Percentiles rank a stretch among this genome's conserved stretches.
Evolutionary conservation across 768 basidiomycete genomes (phyloP).

Genomic region (Clavaria fumosa): DNA sequence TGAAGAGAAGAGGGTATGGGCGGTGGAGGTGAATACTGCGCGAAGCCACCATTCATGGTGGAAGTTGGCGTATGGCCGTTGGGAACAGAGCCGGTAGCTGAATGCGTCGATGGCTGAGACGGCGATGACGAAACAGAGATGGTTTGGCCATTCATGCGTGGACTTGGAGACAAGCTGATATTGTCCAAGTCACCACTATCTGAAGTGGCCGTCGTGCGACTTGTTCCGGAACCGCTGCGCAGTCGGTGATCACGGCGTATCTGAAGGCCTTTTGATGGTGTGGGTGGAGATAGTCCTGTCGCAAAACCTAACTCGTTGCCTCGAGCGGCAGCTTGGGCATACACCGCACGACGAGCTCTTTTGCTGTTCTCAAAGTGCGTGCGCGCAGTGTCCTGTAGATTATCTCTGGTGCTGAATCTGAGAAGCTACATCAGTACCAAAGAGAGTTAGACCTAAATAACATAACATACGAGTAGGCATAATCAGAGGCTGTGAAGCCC

Average conservation of each 20-base stretch:
- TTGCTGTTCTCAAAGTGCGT: conserved; percentile 68
- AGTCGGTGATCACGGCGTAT: conserved; percentile 33
- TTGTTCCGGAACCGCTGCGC: conserved; percentile 71
- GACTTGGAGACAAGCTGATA: conserved; percentile 23
- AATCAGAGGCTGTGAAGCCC: conserved; percentile 85
- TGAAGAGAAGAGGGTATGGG: conserved; percentile 22
- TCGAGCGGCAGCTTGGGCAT: conserved; percentile 55
- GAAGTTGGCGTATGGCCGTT: conserved; percentile 15
- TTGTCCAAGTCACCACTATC: conserved; percentile 54
- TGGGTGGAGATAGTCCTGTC: conserved; percentile 28
- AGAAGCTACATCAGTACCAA: conserved; percentile 4
- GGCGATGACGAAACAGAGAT: conserved; percentile 48
- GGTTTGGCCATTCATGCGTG: conserved; percentile 28
- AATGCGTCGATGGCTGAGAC: conserved; percentile 31
- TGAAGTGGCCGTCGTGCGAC: conserved; percentile 60
- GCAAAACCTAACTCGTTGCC: conserved; percentile 45
- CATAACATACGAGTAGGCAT: conserved; percentile 67
- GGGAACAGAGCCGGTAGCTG: conserved; percentile 29
- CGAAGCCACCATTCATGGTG: conserved; percentile 18
- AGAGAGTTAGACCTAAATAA: neutral
- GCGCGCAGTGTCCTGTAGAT: conserved; percentile 68
- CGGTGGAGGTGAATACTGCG: conserved; percentile 16
- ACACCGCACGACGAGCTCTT: conserved; percentile 53
- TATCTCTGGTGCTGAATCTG: conserved; percentile 62
- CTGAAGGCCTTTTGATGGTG: conserved; percentile 31